Percentiles rank a stretch among this genome's conserved stretches.
These are phyloP conservation scores for Trapa bicornis DNA, from an alignment of 345 rosid species.

Conservation along the genomic window DNA sequence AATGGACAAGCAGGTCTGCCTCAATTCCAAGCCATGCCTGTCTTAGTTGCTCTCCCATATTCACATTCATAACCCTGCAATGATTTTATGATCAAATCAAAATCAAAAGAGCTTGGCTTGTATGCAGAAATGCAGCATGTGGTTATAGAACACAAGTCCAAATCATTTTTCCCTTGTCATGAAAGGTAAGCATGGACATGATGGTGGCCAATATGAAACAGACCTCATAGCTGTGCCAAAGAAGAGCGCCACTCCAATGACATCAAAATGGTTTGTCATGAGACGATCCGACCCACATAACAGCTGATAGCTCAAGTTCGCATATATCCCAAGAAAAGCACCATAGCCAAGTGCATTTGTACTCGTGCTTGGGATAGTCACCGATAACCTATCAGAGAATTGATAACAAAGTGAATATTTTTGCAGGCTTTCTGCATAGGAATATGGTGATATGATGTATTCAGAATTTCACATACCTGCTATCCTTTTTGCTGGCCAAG, in stretches of 20 bases:
- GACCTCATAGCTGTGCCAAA: slow-evolving; percentile 86
- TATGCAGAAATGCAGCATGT: background rate
- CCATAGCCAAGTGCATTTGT: slow-evolving; percentile 71
- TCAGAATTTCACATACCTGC: slow-evolving; percentile 36
- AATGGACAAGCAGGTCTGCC: slow-evolving; percentile 66
- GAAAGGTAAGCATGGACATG: background rate
- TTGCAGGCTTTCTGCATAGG: background rate
- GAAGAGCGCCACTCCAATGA: slow-evolving; percentile 77
- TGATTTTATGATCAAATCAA: background rate
- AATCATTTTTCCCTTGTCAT: background rate
- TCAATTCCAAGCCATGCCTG: slow-evolving; percentile 79
- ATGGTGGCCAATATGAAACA: slow-evolving; percentile 3
- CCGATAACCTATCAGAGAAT: slow-evolving; percentile 41
- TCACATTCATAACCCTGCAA: slow-evolving; percentile 7
- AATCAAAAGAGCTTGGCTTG: background rate
- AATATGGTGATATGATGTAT: background rate
- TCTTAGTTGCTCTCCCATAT: slow-evolving; percentile 5
- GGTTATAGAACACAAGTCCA: background rate
- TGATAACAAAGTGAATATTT: background rate
- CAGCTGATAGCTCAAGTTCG: slow-evolving; percentile 76
- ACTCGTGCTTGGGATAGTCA: slow-evolving; percentile 60
- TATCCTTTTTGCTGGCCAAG: slow-evolving; percentile 60
- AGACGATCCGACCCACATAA: slow-evolving; percentile 71
- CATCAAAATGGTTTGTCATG: slow-evolving; percentile 74
- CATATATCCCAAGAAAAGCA: slow-evolving; percentile 83